Evolutionary conservation across 345 rosid species (phyloP), one percentile per base, ranked within the genome.

Genomic region (Geranium rotundifolium): DNA sequence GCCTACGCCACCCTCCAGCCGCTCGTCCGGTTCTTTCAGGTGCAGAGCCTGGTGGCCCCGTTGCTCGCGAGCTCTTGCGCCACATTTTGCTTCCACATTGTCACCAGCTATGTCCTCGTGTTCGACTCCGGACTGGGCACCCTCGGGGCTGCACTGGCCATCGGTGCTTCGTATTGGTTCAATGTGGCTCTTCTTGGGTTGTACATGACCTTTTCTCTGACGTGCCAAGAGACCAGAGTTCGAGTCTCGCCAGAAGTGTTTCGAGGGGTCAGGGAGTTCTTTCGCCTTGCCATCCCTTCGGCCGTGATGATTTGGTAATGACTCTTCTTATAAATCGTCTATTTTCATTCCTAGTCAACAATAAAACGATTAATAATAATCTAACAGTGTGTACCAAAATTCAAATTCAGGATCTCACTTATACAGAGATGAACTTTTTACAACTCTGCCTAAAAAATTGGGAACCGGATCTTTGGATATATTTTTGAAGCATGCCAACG

Each of bases 221-320:
- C 80, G 1, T 82, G 78, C 63, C 64, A 59, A 5, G 73, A 71
- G 61, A 79, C 83, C 3, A 63, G 78, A 8, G 73, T 69, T 17
- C 64, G 60, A 0, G 17, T 79, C 34, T 62, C 80, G 5, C 18
- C 37, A 55, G 78, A 79, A 62, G 2, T 75, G 18, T 71, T 77
- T 17, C 65, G 9, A 13, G 76, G 77, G 20, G 65, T 73, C 6
- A 56, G 75, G 23, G 71, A 73, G 64, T 79, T 79, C 65, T 79
- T 82, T 54, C 67, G 73, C 19, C 65, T 74, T 7, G 86, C 83
- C 16, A 60, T 82, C 20, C 82, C 83, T 57, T 82, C 86, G 57
- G 70, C 83, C 1, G 50, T 75, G 12, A 82, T 82, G 86, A 64
- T 77, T 19, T 79, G 86, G 86, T 79, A 75, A 23, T 23, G 27